Percentiles rank a stretch among this genome's conserved stretches.
phyloP scores from a whole-genome alignment of 2,329 filamentous ascomycete species.

The Metarhizium robertsii region DNA sequence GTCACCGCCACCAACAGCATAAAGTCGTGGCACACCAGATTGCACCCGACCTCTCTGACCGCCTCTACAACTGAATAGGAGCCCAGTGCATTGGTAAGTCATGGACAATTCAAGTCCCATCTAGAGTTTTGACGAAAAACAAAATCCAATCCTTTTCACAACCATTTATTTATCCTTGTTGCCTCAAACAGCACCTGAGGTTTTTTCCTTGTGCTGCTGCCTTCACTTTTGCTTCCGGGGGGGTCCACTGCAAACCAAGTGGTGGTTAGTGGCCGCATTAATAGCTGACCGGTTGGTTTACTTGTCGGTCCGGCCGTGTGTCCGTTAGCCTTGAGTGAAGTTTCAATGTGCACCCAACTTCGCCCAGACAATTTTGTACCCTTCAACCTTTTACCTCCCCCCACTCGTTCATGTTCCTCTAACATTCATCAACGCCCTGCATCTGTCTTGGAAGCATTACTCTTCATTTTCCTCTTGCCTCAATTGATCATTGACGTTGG shows the following conservation, averaged over 20 bases:
- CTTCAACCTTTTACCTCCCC: conserved; percentile 5
- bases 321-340: background rate
- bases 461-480: background rate
- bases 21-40: background rate
- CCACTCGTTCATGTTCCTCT: background rate
- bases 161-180: too few relatives aligned
- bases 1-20: conserved; percentile 2
- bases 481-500: background rate
- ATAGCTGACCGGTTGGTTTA: background rate
- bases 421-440: background rate
- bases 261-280: background rate
- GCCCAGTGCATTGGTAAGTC: conserved; percentile 1
- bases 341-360: conserved; percentile 8
- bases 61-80: background rate
- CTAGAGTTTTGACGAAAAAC: background rate
- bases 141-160: too few relatives aligned
- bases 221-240: background rate
- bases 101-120: background rate
- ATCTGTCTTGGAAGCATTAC: background rate
- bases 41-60: background rate
- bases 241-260: background rate
- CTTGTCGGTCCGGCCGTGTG: conserved; percentile 1
- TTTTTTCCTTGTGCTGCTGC: background rate
- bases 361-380: conserved; percentile 1
- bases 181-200: too few relatives aligned